Evolutionary conservation across 1,284 basidiomycete genomes (phyloP), one percentile per base, ranked within the genome.

Genomic region (Ustilago trichophora): DNA sequence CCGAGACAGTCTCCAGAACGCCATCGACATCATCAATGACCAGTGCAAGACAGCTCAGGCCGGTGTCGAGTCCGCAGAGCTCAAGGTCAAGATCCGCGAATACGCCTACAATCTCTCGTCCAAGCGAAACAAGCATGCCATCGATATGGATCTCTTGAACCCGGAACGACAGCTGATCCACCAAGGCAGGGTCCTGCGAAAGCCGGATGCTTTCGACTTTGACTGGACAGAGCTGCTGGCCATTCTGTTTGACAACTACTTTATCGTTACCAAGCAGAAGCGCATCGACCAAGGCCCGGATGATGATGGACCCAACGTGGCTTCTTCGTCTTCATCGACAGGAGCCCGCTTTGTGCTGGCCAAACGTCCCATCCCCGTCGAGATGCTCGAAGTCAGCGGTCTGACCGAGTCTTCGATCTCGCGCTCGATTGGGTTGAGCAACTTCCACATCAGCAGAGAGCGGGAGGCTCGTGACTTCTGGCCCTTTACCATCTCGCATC

Each of bases 201-300:
- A 76, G 27, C 78, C 78, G 18, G 76, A 79, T 60, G 68, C 72
- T 7, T 75, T 74, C 32, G 77, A 80, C 34, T 72, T 80, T 18
- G 78, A 80, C 29, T 80, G 78, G 76, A 75, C 72, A n/a, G 72
- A 77, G 45, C 50, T 80, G 54, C 45, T 53, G 26, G 78, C 78
- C 22, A 69, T 80, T 18, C 59, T 80, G 12, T 76, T 78, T 27
- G 77, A 80, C 57, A 80, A 80, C 45, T 80, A 70, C 62, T 70
- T 78, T 19, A 64, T 80, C 26, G 69, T 80, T 8, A 68, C 72
- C 25, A 77, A 78, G 63, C 69, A 59, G 29, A 76, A 76, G 50
- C 45, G 52, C 1, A 56, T 59, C 8, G 59, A 51, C 6, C 53
- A 65, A 4, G 64, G 57, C 0, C 49, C 62, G 11, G 57, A 65